A percentile compares a stretch with the other conserved stretches of the same genome.
Conservation (phyloP, 768 basidiomycete species). For the Russula griseocarnosa region DNA sequence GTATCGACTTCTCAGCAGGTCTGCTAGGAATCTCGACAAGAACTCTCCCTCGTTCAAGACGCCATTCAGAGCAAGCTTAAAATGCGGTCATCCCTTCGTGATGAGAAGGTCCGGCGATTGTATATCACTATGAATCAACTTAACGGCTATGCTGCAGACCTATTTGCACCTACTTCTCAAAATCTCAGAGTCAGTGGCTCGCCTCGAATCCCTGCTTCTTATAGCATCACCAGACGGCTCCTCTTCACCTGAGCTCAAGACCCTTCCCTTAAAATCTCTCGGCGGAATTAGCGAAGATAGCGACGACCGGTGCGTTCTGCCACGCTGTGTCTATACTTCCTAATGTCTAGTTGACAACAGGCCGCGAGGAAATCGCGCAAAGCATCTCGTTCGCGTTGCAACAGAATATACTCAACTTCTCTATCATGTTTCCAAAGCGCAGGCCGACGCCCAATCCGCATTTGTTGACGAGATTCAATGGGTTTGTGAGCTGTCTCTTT, state of each 20-base stretch:
- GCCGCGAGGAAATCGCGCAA: slow-evolving; percentile 60
- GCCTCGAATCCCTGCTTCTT: slow-evolving; percentile 81
- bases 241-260: slow-evolving; percentile 36
- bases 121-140: slow-evolving; percentile 16
- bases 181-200: slow-evolving; percentile 85
- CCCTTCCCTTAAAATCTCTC: slow-evolving; percentile 35
- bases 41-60: slow-evolving; percentile 63
- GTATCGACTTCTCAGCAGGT: background rate
- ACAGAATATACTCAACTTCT: slow-evolving; percentile 89
- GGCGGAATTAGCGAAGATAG: slow-evolving; percentile 37
- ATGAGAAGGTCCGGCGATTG: slow-evolving; percentile 65
- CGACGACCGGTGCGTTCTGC: slow-evolving; percentile 45
- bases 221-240: slow-evolving; percentile 53
- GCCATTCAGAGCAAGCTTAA: slow-evolving; percentile 75
- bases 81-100: slow-evolving; percentile 69
- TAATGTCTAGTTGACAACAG: slow-evolving; percentile 34
- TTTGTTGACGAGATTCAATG: slow-evolving; percentile 83
- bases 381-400: slow-evolving; percentile 80
- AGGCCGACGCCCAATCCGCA: slow-evolving; percentile 59
- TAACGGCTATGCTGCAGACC: slow-evolving; percentile 44
- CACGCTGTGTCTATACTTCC: slow-evolving; percentile 19
- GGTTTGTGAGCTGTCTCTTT: slow-evolving; percentile 46
- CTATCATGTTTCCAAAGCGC: slow-evolving; percentile 84
- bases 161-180: slow-evolving; percentile 84
- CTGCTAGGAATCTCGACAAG: slow-evolving; percentile 54